Base-by-base conservation (phyloP, 495 filamentous ascomycete genomes). In the Ascobolus immersus region DNA sequence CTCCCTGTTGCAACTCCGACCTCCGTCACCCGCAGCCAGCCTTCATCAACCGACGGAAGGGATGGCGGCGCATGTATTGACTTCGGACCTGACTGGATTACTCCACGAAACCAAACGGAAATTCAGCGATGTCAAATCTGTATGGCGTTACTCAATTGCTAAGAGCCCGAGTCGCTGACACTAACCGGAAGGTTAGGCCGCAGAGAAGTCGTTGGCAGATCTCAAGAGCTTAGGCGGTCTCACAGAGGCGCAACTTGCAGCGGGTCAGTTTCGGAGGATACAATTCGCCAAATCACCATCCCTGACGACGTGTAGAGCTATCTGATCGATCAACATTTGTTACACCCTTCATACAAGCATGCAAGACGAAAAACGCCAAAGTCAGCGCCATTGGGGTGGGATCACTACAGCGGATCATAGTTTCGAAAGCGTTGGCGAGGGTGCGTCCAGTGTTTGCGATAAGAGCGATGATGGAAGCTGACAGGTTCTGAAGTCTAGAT, bases 81-180 rank as follows among this genome's bases (percentile, higher is more conserved):
- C n/a, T n/a, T n/a, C n/a, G n/a, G n/a, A n/a, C n/a, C n/a, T n/a
- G n/a, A n/a, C n/a, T n/a, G n/a, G n/a, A n/a, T n/a, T n/a, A n/a
- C n/a, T 93, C 34, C 82, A 92, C 49, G 86, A 96, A 52, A 82
- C 80, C 44, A 91, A 89, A 53, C 68, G 82, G 40, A 94, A 89
- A 55, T 71, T 91, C 52, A 62, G 68, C 34, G 86, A 94, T 40
- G 54, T 96, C 73, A 73, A 64, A 80, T 82, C 48, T 38, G 64
- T 48, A 21, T 13, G 7, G 40, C 21, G 19, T 17, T 10, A 35
- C 17, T 30, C 20, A 12, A 17, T 20, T 2, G 30, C 12, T 25
- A 33, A 39, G 42, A 21, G 28, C 33, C 23, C 20, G 12, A 30
- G 34, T 8, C 6, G 27, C 22, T 31, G 23, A 47, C 36, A 7